phyloP scores from a whole-genome alignment of 495 filamentous ascomycete genomes.

The Neurospora intermedia region DNA sequence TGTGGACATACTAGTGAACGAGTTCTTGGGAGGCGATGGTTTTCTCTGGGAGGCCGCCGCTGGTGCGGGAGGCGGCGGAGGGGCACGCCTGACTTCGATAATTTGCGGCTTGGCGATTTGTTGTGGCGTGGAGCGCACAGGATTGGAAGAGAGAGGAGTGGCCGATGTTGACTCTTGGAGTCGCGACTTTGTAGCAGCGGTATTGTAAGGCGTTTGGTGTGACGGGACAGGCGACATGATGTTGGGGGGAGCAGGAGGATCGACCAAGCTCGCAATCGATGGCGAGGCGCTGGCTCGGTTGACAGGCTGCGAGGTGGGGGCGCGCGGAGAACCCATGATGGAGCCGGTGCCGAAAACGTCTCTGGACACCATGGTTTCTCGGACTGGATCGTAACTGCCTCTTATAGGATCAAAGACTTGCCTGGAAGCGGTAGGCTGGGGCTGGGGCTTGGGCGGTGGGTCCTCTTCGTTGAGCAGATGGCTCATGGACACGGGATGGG shows the following conservation, averaged over 20 bases:
- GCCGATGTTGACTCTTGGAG: slow-evolving; percentile 20
- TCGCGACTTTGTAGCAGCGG: slow-evolving; percentile 12
- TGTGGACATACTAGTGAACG: neutral
- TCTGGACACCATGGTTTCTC: slow-evolving; percentile 36
- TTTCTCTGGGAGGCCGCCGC: slow-evolving; percentile 10
- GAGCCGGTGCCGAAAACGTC: slow-evolving; percentile 41
- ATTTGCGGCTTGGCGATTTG: slow-evolving; percentile 25
- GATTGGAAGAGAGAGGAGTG: slow-evolving; percentile 22
- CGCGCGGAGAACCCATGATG: slow-evolving; percentile 41
- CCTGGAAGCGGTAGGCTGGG: slow-evolving; percentile 46
- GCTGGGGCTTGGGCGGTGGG: slow-evolving; percentile 26
- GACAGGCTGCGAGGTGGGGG: slow-evolving; percentile 26
- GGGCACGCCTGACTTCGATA: slow-evolving; percentile 24
- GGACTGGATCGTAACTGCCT: slow-evolving; percentile 50
- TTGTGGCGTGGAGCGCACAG: slow-evolving; percentile 16
- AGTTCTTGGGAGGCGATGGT: neutral
- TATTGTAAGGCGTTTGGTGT: slow-evolving; percentile 30
- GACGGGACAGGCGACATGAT: slow-evolving; percentile 36
- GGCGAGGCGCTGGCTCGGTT: slow-evolving; percentile 77
- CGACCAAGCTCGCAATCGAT: slow-evolving; percentile 81
- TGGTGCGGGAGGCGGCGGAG: slow-evolving; percentile 18
- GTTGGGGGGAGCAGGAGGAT: slow-evolving; percentile 46
- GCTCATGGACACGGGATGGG: slow-evolving; percentile 34
- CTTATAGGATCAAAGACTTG: slow-evolving; percentile 84
- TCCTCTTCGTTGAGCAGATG: slow-evolving; percentile 37